phyloP scores from a whole-genome alignment of 495 filamentous ascomycete species.

The Penicillium taxi region DNA sequence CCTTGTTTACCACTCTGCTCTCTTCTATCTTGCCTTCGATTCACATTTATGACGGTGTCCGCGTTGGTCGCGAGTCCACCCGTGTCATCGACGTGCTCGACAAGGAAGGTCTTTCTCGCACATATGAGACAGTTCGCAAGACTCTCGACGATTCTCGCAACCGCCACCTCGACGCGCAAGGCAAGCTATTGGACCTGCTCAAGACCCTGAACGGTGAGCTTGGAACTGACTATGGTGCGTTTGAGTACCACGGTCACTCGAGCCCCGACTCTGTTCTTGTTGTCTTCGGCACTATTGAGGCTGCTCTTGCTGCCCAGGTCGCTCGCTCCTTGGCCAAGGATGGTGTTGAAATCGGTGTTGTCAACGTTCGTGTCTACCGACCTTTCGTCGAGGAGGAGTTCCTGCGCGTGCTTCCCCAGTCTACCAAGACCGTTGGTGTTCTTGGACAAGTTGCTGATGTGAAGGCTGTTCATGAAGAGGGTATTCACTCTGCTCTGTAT shows the following conservation, averaged over 20 bases:
- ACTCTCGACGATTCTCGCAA: slow-evolving; percentile 51
- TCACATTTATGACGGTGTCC: slow-evolving; percentile 89
- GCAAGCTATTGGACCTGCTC: slow-evolving; percentile 66
- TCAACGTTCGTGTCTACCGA: slow-evolving; percentile 87
- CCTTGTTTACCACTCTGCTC: slow-evolving; percentile 77
- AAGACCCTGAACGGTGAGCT: slow-evolving; percentile 83
- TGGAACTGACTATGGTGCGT: slow-evolving; percentile 83
- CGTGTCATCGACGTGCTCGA: slow-evolving; percentile 79
- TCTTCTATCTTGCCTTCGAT: slow-evolving; percentile 74
- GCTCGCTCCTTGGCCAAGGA: slow-evolving; percentile 61
- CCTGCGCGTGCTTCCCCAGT: slow-evolving; percentile 66
- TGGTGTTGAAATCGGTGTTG: slow-evolving; percentile 69
- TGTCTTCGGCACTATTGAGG: slow-evolving; percentile 85
- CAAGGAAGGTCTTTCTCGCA: slow-evolving; percentile 56
- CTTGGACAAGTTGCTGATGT: slow-evolving; percentile 55
- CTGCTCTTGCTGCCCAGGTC: slow-evolving; percentile 75
- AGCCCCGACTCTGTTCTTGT: slow-evolving; percentile 73
- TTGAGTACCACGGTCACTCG: slow-evolving; percentile 88
- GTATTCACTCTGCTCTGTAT: slow-evolving; percentile 73
- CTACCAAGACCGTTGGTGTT: slow-evolving; percentile 61
- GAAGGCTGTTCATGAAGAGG: slow-evolving; percentile 53
- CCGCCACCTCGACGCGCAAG: slow-evolving; percentile 65
- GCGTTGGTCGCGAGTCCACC: slow-evolving; percentile 74
- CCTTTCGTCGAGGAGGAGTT: slow-evolving; percentile 94
- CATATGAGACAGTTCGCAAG: slow-evolving; percentile 61